A percentile compares a stretch with the other conserved stretches of the same genome.
These are phyloP conservation scores for Amaranthus palmeri DNA, from an alignment of 148 eudicot genomes.

Conservation along the genomic window DNA sequence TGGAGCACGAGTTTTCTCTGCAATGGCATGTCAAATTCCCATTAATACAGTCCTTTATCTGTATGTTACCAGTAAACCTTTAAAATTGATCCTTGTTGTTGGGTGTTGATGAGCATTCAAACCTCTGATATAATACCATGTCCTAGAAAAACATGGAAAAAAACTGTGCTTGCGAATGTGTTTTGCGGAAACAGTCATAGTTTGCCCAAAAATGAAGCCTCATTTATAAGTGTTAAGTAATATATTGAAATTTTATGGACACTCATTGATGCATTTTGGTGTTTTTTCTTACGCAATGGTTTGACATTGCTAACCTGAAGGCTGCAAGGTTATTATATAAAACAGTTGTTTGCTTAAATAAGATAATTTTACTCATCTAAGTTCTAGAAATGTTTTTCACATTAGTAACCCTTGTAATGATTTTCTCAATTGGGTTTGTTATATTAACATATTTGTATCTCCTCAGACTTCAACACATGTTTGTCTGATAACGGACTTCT, in stretches of 20 bases:
- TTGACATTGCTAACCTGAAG: not conserved
- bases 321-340: not conserved
- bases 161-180: too few species aligned
- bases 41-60: not conserved
- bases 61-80: not conserved
- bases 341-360: not conserved
- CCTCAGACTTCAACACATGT: constrained; percentile 87
- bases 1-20: not conserved
- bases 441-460: constrained; percentile 25
- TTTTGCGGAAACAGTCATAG: too few species aligned
- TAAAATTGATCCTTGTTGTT: not conserved
- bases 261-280: not conserved
- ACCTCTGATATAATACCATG: not conserved
- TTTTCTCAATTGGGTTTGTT: not conserved
- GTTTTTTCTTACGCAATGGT: not conserved
- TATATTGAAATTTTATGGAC: not conserved
- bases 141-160: too few species aligned
- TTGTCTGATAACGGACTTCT: constrained; percentile 96
- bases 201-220: too few species aligned
- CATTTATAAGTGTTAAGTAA: too few species aligned
- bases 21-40: not conserved
- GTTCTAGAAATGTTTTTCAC: not conserved
- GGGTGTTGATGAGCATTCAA: not conserved
- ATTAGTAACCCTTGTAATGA: not conserved
- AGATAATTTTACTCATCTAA: not conserved